These are phyloP conservation scores for Aspergillus sojae DNA, from an alignment of 2,329 filamentous ascomycete genomes.

Conservation along the genomic window DNA sequence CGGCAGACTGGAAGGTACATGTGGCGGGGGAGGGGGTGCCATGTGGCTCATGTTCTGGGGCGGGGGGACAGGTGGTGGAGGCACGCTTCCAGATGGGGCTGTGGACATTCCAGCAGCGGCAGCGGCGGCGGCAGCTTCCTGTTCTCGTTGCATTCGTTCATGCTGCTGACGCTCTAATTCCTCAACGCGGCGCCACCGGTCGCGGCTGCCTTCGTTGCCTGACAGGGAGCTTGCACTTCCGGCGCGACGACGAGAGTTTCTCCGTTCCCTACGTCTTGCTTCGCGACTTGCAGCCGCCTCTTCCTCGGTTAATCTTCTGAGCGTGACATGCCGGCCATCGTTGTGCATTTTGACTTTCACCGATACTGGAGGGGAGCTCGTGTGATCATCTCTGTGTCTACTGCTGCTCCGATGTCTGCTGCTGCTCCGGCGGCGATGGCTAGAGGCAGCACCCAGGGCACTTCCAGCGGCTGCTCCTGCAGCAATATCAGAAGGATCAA, in stretches of 20 bases:
- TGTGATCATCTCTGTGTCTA: slow-evolving; percentile 46
- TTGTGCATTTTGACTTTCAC: slow-evolving; percentile 68
- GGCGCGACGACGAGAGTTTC: slow-evolving; percentile 42
- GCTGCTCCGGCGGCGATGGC: slow-evolving; percentile 33
- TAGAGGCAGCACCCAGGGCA: slow-evolving; percentile 33
- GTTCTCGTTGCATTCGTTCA: slow-evolving; percentile 45
- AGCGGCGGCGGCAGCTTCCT: slow-evolving; percentile 34
- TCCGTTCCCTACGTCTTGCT: slow-evolving; percentile 51
- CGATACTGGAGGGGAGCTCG: slow-evolving; percentile 62
- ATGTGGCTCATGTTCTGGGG: slow-evolving; percentile 27
- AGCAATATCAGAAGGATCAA: slow-evolving; percentile 29
- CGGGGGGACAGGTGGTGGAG: slow-evolving; percentile 28
- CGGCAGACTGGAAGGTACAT: slow-evolving; percentile 44
- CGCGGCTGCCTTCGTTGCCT: slow-evolving; percentile 41
- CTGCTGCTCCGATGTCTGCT: slow-evolving; percentile 25
- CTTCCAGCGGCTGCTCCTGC: slow-evolving; percentile 37
- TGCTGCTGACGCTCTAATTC: slow-evolving; percentile 51
- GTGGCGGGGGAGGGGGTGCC: slow-evolving; percentile 35
- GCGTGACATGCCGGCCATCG: slow-evolving; percentile 64
- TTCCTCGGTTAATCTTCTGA: slow-evolving; percentile 63
- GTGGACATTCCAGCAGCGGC: slow-evolving; percentile 26
- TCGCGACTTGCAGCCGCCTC: slow-evolving; percentile 64
- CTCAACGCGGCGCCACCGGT: slow-evolving; percentile 54
- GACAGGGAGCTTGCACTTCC: slow-evolving; percentile 47
- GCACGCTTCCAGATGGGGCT: slow-evolving; percentile 27